These are phyloP conservation scores for Sedum album DNA, from an alignment of 164 flowering plant genomes.

Conservation along the genomic window DNA sequence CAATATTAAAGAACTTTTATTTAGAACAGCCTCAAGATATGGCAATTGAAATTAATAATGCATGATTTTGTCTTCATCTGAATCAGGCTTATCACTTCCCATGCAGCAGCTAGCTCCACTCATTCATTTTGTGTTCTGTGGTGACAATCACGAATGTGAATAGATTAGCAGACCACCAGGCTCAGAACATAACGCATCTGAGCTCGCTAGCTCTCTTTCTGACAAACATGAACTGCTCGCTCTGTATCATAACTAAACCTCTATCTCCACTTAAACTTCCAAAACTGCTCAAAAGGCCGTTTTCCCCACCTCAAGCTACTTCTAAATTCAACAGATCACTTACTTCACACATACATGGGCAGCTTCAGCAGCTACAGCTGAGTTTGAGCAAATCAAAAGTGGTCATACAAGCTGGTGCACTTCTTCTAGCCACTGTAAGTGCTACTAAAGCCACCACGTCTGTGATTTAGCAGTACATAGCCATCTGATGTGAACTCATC, in stretches of 20 bases:
- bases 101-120: too few species aligned
- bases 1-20: too few species aligned
- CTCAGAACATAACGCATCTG: background rate
- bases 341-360: background rate
- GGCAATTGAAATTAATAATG: too few species aligned
- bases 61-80: too few species aligned
- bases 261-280: background rate
- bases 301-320: background rate
- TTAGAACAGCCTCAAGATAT: too few species aligned
- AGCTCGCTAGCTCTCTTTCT: too few species aligned
- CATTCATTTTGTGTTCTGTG: background rate
- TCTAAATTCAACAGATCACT: too few species aligned
- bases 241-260: background rate
- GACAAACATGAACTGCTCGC: slow-evolving; percentile 1
- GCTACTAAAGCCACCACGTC: too few species aligned
- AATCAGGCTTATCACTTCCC: too few species aligned
- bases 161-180: background rate
- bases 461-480: too few species aligned
- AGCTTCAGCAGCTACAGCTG: slow-evolving; percentile 15
- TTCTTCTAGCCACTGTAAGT: slow-evolving; percentile 48
- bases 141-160: background rate
- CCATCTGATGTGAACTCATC: slow-evolving; percentile 2
- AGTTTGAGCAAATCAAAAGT: slow-evolving; percentile 20
- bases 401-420: slow-evolving; percentile 44
- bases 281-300: background rate